Base-by-base conservation (phyloP, 148 eudicot genomes). In the Nepenthes mirabilis region DNA sequence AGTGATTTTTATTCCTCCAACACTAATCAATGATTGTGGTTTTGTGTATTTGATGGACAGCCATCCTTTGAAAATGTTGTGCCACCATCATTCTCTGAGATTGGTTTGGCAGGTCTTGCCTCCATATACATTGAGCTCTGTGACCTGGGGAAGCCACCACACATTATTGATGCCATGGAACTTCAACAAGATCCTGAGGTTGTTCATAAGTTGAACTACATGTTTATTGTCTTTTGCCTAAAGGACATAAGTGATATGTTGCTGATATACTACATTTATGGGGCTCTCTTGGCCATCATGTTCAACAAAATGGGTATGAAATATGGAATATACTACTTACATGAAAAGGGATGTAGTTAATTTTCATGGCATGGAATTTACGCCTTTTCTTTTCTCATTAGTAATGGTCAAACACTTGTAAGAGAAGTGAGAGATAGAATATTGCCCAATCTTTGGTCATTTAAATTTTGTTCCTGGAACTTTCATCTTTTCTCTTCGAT, bases 121-220 rank as follows among this genome's bases (percentile, higher is more conserved):
- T 62, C 89, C 59, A 80, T 93, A 74, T 84, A 82, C 76, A 81
- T 65, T 53, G 85, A 89, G 68, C 84, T 93, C 11, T 73, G 73
- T 76, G 82, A 73, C 55, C 43, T 73, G 63, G 99, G 96, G 34
- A 84, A 80, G 47, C 76, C 85, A 34, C 99, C 99, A 58, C 77
- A 90, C 8, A 58, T 93, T 55, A 76, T 93, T 66, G 99, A 93
- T 82, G 86, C 91, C 43, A 75, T 77, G 47, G 80, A 79, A 43
- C 95, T 93, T 63, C 85, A 74, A 77, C 74, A 75, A 68, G 75
- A 84, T 74, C 99, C 99, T 40, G 89, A 93, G 96, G 99, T 93
- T 51, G 36, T 34, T 48, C 47, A 55, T 33, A 53, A 11, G 35
- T 63, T 50, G 6, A 10, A n/a, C 11, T 5, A 45, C 6, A 5